Evolutionary conservation across 768 basidiomycete species (phyloP).

Genomic region (Cantharellus anzutake): DNA sequence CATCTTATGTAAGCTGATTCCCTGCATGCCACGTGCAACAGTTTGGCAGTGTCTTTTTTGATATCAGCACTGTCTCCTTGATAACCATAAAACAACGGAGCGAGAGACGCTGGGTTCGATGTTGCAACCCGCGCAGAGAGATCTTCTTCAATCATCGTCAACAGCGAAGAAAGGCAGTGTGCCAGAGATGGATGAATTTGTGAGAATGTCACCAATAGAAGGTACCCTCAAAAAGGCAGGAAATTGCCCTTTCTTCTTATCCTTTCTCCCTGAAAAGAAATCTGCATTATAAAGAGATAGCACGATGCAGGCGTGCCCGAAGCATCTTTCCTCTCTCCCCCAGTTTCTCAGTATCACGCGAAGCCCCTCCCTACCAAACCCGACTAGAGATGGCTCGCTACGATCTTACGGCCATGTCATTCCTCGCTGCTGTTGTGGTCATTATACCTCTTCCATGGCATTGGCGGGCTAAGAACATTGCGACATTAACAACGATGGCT

Average conservation of each 20-base stretch:
- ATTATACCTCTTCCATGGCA: conserved; percentile 15
- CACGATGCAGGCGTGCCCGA: background rate
- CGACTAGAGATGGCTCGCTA: background rate
- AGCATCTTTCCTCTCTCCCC: background rate
- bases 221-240: background rate
- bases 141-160: no score
- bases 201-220: no score
- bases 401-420: background rate
- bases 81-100: no score
- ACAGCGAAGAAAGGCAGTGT: no score
- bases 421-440: conserved; percentile 8
- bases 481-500: conserved; percentile 15
- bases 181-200: no score
- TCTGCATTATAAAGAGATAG: background rate
- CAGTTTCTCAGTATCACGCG: background rate
- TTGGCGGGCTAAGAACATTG: conserved; percentile 9
- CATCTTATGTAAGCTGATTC: no score
- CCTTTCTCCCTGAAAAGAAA: background rate
- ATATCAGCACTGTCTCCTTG: no score
- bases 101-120: no score
- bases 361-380: background rate
- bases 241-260: background rate
- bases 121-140: no score
- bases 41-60: no score
- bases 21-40: no score